Percentiles rank a stretch among this genome's conserved stretches.
phyloP scores from a whole-genome alignment of 768 basidiomycete species.

The Pholiota conissans region DNA sequence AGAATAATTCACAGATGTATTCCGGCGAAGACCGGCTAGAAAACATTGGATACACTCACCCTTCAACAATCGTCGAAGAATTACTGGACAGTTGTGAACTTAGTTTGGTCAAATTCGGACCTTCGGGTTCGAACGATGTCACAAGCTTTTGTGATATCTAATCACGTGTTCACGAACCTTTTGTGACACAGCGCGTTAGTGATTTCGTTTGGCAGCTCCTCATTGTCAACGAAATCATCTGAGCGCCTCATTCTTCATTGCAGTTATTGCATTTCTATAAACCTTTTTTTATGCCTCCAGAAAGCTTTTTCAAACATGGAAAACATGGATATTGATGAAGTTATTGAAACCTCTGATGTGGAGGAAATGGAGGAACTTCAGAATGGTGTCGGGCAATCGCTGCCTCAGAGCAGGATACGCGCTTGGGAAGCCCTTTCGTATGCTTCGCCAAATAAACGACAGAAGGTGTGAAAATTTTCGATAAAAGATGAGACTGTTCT shows the following conservation, averaged over 20 bases:
- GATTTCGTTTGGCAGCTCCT: neutral
- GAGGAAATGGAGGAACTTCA: conserved; percentile 55
- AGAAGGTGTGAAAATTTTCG: conserved; percentile 28
- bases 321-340: conserved; percentile 29
- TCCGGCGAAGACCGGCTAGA: no score
- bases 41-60: no score
- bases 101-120: no score
- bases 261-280: neutral
- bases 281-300: neutral
- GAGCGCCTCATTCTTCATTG: neutral
- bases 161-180: neutral
- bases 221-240: neutral
- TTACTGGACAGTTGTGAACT: no score
- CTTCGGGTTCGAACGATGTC: no score
- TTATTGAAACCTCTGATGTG: conserved; percentile 63
- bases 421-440: conserved; percentile 6
- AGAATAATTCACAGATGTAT: no score
- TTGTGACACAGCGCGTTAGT: neutral
- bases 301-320: neutral
- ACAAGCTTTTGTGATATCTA: neutral
- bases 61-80: no score
- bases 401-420: neutral
- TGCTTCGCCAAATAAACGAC: conserved; percentile 35
- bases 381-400: neutral
- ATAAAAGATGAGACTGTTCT: neutral